Percentiles rank a stretch among this genome's conserved stretches.
phyloP scores from a whole-genome alignment of 306 rosid genomes.

The Cucurbita ficifolia region DNA sequence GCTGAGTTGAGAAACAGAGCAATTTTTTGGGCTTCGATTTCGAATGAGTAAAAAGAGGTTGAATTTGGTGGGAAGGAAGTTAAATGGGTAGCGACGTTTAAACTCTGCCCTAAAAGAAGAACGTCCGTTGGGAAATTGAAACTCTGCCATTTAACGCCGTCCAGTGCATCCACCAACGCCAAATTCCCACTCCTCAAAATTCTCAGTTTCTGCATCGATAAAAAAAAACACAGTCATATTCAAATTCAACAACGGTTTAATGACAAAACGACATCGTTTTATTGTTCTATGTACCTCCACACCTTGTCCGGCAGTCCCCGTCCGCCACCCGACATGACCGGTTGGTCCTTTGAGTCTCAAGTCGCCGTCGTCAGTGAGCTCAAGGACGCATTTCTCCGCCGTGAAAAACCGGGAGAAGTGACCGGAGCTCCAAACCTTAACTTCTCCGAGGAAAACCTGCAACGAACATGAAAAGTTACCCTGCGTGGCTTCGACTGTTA shows the following conservation, averaged over 20 bases:
- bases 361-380: constrained; percentile 56
- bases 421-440: constrained; percentile 80
- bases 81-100: constrained; percentile 58
- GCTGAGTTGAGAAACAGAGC: constrained; percentile 46
- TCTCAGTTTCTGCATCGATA: constrained; percentile 43
- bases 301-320: constrained; percentile 83
- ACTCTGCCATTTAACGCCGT: constrained; percentile 71
- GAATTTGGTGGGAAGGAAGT: constrained; percentile 48
- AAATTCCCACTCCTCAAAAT: constrained; percentile 50
- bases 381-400: constrained; percentile 43
- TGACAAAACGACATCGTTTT: background rate
- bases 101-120: constrained; percentile 73
- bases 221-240: background rate
- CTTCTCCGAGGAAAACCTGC: constrained; percentile 68
- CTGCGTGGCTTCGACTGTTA: constrained; percentile 42
- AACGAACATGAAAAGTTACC: constrained; percentile 59
- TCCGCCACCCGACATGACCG: constrained; percentile 66
- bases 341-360: constrained; percentile 59
- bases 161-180: constrained; percentile 43
- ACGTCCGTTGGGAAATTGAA: constrained; percentile 86
- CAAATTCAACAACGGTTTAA: background rate
- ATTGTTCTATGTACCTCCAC: constrained; percentile 49
- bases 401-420: constrained; percentile 51
- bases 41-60: constrained; percentile 43
- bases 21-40: constrained; percentile 46